These are phyloP conservation scores for Anaeramoeba ignava DNA, from an alignment of 78 protist species.

Conservation along the genomic window DNA sequence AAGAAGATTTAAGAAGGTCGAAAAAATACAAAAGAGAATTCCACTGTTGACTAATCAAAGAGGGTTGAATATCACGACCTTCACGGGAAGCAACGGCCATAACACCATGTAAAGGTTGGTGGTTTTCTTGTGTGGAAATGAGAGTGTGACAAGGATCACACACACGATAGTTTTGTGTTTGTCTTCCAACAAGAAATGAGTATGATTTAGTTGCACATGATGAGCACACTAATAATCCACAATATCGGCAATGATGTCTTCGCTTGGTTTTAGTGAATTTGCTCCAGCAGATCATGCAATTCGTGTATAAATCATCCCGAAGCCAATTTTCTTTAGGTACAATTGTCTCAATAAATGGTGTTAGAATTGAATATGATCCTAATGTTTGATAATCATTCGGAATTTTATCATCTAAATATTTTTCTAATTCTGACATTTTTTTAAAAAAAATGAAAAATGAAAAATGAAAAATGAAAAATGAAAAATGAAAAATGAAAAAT, in stretches of 20 bases:
- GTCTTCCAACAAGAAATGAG: neutral
- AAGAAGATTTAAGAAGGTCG: neutral
- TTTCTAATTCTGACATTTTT: no score
- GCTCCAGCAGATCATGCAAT: neutral
- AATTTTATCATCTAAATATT: no score
- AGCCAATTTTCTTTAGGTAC: neutral
- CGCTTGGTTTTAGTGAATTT: neutral
- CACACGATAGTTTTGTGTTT: neutral
- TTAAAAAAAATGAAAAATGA: no score
- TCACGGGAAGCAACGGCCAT: neutral
- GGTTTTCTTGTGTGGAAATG: neutral
- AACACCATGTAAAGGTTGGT: neutral
- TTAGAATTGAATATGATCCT: no score
- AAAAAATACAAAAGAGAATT: neutral
- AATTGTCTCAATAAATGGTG: no score
- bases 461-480: no score
- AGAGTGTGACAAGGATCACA: neutral
- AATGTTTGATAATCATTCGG: no score
- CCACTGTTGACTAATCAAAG: neutral
- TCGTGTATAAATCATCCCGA: neutral
- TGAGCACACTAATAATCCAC: neutral
- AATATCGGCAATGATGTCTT: conserved; percentile 1
- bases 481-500: no score
- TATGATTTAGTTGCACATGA: neutral
- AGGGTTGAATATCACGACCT: neutral